phyloP scores from a whole-genome alignment of 371 early-diverging fungal species.

The Rhizopus delemar region DNA sequence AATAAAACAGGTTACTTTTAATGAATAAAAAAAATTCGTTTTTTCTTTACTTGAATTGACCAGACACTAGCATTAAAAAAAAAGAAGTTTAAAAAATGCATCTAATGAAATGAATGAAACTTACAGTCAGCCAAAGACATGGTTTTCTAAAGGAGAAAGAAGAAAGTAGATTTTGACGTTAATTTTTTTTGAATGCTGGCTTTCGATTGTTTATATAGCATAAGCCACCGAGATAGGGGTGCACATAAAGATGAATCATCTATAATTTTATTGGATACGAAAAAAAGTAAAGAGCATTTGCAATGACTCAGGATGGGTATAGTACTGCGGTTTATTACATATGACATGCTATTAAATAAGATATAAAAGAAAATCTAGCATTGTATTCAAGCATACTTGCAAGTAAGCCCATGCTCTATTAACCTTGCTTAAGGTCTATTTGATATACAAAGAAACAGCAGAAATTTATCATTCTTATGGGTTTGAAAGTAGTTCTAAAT shows the following conservation, averaged over 20 bases:
- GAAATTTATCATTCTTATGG: too few species aligned
- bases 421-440: too few species aligned
- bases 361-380: too few species aligned
- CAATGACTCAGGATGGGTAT: too few species aligned
- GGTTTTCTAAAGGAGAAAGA: slow-evolving; percentile 14
- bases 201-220: neutral
- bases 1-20: slow-evolving; percentile 18
- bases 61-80: slow-evolving; percentile 37
- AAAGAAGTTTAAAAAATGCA: neutral
- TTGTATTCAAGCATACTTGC: too few species aligned
- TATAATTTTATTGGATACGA: slow-evolving; percentile 1
- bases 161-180: slow-evolving; percentile 1
- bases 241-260: neutral
- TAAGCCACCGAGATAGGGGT: slow-evolving; percentile 3
- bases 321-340: too few species aligned
- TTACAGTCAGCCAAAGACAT: slow-evolving; percentile 56
- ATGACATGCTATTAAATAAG: too few species aligned
- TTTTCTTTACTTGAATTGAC: slow-evolving; percentile 52
- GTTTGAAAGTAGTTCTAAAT: too few species aligned
- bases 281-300: neutral
- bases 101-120: slow-evolving; percentile 2
- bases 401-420: too few species aligned
- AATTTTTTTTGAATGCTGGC: neutral
- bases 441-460: too few species aligned
- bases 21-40: slow-evolving; percentile 6